Conservation (phyloP, 352 stramenopile genomes). For the Pythium plurisporium region DNA sequence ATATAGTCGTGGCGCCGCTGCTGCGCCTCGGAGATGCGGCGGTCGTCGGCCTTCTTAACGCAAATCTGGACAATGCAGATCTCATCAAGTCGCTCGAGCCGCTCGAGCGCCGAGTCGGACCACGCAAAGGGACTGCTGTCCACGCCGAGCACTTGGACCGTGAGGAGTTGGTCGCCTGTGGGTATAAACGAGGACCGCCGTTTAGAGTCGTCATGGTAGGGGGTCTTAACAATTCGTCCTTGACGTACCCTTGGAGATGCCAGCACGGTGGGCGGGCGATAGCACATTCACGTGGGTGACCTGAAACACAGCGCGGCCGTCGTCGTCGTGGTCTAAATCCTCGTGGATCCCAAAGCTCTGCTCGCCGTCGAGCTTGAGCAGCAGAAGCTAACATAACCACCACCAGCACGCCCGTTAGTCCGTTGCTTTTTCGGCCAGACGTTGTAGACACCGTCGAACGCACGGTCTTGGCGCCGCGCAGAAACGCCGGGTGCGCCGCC, state of each 20-base stretch:
- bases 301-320: background rate
- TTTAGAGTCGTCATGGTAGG: background rate
- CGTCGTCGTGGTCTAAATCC: background rate
- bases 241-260: background rate
- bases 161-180: constrained; percentile 8
- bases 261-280: constrained; percentile 1
- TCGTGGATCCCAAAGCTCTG: background rate
- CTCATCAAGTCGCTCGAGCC: background rate
- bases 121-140: constrained; percentile 2
- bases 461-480: constrained; percentile 6
- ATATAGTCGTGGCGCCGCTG: constrained; percentile 8
- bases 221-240: too few relatives aligned
- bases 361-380: constrained; percentile 13
- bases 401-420: background rate
- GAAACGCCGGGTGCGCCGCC: background rate
- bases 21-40: background rate
- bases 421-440: too few relatives aligned
- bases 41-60: constrained; percentile 1
- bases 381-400: constrained; percentile 1
- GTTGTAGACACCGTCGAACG: background rate
- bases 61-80: constrained; percentile 15
- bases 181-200: too few relatives aligned
- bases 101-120: constrained; percentile 1
- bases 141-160: constrained; percentile 3
- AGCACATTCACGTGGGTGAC: background rate